Conservation (phyloP, 805 yeast species). For the Millerozyma miso region DNA sequence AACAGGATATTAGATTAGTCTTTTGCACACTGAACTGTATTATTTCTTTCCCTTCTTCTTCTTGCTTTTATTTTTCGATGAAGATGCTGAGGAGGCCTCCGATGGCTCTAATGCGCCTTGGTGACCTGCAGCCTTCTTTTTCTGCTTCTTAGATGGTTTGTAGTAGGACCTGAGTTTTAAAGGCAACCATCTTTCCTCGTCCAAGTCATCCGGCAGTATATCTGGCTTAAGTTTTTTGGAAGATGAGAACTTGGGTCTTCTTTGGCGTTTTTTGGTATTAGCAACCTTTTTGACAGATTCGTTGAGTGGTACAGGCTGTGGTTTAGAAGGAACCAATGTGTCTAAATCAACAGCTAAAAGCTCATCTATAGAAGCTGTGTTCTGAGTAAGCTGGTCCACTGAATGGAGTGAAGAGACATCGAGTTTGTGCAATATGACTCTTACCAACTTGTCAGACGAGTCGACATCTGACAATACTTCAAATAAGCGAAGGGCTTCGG, state of each 20-base stretch:
- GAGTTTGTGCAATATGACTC: conserved; percentile 16
- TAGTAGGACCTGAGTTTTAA: conserved; percentile 79
- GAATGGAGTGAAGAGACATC: conserved; percentile 16
- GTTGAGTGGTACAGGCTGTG: conserved; percentile 1
- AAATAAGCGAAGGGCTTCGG: conserved; percentile 16
- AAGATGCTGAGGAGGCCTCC: conserved; percentile 7
- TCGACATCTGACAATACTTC: conserved; percentile 15
- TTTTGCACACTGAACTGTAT: too few relatives aligned
- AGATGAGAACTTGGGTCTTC: conserved; percentile 25
- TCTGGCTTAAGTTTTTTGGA: conserved; percentile 23
- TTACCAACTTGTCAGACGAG: conserved; percentile 21
- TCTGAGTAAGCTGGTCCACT: conserved; percentile 19
- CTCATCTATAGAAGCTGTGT: conserved; percentile 21
- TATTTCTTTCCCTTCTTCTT: conserved; percentile 24
- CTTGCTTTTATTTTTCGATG: conserved; percentile 16
- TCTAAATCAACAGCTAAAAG: conserved; percentile 29
- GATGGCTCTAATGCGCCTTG: conserved; percentile 22
- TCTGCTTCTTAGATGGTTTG: conserved; percentile 69
- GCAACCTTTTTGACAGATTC: background rate
- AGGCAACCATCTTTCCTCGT: conserved; percentile 87
- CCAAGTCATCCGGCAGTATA: conserved; percentile 21
- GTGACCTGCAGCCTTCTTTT: conserved; percentile 20
- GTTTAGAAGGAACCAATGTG: conserved; percentile 16
- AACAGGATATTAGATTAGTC: too few relatives aligned
- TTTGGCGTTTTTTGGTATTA: conserved; percentile 15